Base-by-base conservation (phyloP, 139 green algal species). In the Chlamydomonas sp. region DNA sequence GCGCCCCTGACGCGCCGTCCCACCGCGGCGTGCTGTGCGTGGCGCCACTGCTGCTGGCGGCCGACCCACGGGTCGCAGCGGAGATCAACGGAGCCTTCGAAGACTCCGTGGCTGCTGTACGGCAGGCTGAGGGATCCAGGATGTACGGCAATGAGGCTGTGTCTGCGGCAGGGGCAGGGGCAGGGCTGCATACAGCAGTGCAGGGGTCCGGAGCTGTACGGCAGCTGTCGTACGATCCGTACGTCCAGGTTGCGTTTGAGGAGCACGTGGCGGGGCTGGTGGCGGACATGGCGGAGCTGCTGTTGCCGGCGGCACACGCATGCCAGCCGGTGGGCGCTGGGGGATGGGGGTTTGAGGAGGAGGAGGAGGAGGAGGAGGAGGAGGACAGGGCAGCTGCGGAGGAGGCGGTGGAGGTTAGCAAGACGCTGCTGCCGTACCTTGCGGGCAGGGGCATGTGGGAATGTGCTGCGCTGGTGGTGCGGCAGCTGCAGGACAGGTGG, bases 191-290 rank as follows among this genome's bases (percentile, higher is more conserved):
- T 49, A 49, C 31, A 49, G 31, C 31, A 49, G 31, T 0, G 31
- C 31, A 49, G 31, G 31, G 31, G 31, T 49, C 31, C 31, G 31
- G 31, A 49, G 31, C 31, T 49, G 31, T 49, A 49, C 31, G 31
- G 31, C 31, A 49, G 31, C 31, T 49, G 31, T 49, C 31, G 31
- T 49, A 49, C 79, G 31, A 31, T 76, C 64, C 79, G 75, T 63
- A 31, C 79, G 79, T 84, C 75, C 79, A 84, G 79, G 12, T 4
- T 63, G 79, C 79, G 79, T 84, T 60, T 14, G n/a, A 64, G 58
- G 79, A 84, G 63, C 79, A 84, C 57, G 2, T 84, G 63, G 68
- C n/a, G 17, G 79, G 76, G 31, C 20, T 84, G 63, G 63, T 63
- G 79, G 63, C 79, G 4, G 79, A 84, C 9, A 3, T 84, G 49